Percentiles rank a stretch among this genome's conserved stretches.
Evolutionary conservation across 164 flowering plant genomes (phyloP).

Genomic region (Vitis rotundifolia): DNA sequence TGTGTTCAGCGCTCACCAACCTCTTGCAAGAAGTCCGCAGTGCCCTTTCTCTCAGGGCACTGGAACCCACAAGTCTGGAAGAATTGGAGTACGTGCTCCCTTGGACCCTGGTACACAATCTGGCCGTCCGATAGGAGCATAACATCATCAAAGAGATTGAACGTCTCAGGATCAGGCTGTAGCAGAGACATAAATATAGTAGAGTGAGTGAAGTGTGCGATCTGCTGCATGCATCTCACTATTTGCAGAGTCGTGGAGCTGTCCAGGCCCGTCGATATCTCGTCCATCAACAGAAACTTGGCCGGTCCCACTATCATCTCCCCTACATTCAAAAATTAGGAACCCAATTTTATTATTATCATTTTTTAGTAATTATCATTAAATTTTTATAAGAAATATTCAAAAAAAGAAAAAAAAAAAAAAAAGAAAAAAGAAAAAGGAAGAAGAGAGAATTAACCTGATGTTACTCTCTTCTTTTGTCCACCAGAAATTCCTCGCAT

Average conservation of each 20-base stretch:
- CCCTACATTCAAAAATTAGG: too few relatives aligned
- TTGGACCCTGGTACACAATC: constrained; percentile 21
- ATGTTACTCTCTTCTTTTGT: constrained; percentile 39
- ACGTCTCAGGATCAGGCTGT: not conserved
- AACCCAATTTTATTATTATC: too few relatives aligned
- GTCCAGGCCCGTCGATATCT: constrained; percentile 18
- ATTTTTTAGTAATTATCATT: too few relatives aligned
- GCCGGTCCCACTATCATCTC: too few relatives aligned
- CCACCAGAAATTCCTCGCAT: constrained; percentile 44
- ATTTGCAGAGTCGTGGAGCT: constrained; percentile 17
- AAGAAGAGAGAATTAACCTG: constrained; percentile 11
- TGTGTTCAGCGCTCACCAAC: too few relatives aligned
- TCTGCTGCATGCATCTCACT: constrained; percentile 1
- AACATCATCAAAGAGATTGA: constrained; percentile 15
- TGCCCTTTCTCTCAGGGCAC: too few relatives aligned
- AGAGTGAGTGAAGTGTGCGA: too few relatives aligned
- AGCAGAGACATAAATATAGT: too few relatives aligned
- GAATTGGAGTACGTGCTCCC: constrained; percentile 15
- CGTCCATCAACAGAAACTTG: constrained; percentile 8
- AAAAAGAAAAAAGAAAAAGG: too few relatives aligned
- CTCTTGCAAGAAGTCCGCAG: too few relatives aligned
- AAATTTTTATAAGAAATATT: too few relatives aligned
- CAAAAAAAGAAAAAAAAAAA: too few relatives aligned
- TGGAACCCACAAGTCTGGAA: not conserved
- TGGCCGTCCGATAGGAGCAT: constrained; percentile 20